These are phyloP conservation scores for Brasenia schreberi DNA, from an alignment of 164 flowering plant genomes.

Conservation along the genomic window DNA sequence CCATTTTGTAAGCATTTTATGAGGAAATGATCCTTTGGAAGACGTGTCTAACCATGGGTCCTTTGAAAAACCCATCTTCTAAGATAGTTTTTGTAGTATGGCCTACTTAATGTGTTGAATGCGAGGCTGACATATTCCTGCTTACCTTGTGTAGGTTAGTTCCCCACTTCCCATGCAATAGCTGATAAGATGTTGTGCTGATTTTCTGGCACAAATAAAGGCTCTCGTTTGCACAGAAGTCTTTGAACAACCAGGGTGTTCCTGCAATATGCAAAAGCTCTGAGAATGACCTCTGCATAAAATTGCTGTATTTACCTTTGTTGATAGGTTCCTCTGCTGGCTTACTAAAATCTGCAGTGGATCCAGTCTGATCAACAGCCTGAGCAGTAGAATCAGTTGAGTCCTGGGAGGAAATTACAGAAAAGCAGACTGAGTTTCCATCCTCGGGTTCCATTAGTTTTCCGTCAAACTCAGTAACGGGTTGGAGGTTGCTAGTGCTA, in stretches of 20 bases:
- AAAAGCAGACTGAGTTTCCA: constrained; percentile 6
- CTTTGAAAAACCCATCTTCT: no score
- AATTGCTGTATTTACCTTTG: constrained; percentile 6
- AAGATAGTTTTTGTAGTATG: no score
- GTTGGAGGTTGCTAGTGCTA: constrained; percentile 3
- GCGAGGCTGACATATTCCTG: not conserved
- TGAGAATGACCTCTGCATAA: constrained; percentile 10
- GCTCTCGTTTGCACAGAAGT: constrained; percentile 10
- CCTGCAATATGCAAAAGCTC: constrained; percentile 17
- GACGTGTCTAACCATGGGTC: no score
- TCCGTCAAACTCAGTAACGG: constrained; percentile 6
- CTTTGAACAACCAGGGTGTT: constrained; percentile 11
- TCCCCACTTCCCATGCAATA: not conserved
- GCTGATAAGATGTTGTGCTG: constrained; percentile 3
- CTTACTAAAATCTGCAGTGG: constrained; percentile 45
- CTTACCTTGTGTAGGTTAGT: not conserved
- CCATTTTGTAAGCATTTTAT: no score
- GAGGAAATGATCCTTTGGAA: no score
- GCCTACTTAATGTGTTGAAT: no score
- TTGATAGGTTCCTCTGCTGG: constrained; percentile 32
- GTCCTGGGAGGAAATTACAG: constrained; percentile 13
- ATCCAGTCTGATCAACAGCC: constrained; percentile 21
- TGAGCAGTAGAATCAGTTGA: constrained; percentile 22
- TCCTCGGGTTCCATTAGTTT: constrained; percentile 4
- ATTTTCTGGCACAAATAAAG: constrained; percentile 9